Evolutionary conservation across 306 rosid genomes (phyloP).

Genomic region (Pyrus communis): DNA sequence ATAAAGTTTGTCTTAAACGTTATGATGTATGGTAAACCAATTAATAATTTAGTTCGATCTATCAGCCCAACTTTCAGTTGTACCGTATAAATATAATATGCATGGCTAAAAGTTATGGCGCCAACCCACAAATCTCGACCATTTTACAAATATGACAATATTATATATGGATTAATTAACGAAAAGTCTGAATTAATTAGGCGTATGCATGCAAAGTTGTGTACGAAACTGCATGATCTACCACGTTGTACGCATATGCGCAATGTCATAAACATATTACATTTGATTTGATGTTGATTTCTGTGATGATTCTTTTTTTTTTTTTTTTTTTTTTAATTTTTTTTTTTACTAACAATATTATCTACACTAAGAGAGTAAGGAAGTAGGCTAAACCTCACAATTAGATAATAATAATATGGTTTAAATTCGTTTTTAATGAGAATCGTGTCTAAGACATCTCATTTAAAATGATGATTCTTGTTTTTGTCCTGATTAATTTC

Average conservation of each 20-base stretch:
- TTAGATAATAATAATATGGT: no score
- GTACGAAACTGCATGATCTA: neutral
- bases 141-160: neutral
- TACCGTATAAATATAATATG: neutral
- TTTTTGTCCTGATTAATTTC: neutral
- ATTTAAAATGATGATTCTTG: neutral
- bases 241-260: neutral
- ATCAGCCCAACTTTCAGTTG: neutral
- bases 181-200: neutral
- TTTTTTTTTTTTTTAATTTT: no score
- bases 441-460: rapidly evolving
- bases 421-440: no score
- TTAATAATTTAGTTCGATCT: neutral
- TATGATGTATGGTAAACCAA: neutral
- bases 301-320: neutral
- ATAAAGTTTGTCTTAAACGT: neutral
- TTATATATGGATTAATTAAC: no score
- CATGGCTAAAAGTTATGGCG: neutral
- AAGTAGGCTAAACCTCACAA: rapidly evolving
- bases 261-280: neutral
- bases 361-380: rapidly evolving
- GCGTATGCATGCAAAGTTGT: neutral
- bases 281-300: neutral
- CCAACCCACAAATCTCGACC: neutral
- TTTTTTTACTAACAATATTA: no score